Base-by-base conservation (phyloP, 1,284 basidiomycete species). In the Butyriboletus appendiculatus region DNA sequence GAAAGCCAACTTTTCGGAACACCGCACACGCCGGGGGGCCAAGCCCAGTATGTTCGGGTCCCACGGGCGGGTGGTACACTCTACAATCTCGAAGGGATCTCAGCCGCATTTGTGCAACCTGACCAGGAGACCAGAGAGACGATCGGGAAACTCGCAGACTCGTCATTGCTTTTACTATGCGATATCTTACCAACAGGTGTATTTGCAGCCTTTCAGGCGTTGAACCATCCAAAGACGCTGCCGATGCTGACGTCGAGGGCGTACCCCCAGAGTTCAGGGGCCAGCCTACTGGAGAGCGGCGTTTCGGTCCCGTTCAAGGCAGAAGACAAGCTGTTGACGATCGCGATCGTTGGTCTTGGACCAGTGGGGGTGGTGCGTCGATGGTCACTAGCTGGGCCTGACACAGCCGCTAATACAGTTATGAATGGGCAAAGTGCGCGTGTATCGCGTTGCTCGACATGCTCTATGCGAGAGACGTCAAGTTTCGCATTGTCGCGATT, bases 1-100 rank as follows among this genome's bases (percentile, higher is more conserved):
- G 72, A 84, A 56, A 82, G 85, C 7, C 71, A 73, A 26, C 76
- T 93, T 10, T 90, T 94, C 66, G 94, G 94, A 35, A 84, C 84
- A 33, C 83, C 87, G 0, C 65, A 71, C 11, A 80, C 93, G 1
- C 85, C 88, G 9, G 94, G 94, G 12, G 91, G 85, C 2, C 94
- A 96, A 75, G 93, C 93, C 0, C 92, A 95, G 71, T 96, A 89
- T 68, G 80, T 93, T 4, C 83, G 88, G 28, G 84, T 94, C 12
- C 92, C 92, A 7, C 81, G 81, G 53, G 92, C 88, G 1, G 91
- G 91, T 26, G 88, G 88, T 18, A 91, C 89, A 0, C 78, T 93
- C 7, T 91, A 88, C 75, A 85, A 80, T 56, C 76, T 91, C 37
- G 79, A 76, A 53, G 75, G 81, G 33, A 45, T 76, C 70, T 28